These are phyloP conservation scores for Vitis hybrid DNA, from an alignment of 177 flowering plant genomes.

Conservation along the genomic window DNA sequence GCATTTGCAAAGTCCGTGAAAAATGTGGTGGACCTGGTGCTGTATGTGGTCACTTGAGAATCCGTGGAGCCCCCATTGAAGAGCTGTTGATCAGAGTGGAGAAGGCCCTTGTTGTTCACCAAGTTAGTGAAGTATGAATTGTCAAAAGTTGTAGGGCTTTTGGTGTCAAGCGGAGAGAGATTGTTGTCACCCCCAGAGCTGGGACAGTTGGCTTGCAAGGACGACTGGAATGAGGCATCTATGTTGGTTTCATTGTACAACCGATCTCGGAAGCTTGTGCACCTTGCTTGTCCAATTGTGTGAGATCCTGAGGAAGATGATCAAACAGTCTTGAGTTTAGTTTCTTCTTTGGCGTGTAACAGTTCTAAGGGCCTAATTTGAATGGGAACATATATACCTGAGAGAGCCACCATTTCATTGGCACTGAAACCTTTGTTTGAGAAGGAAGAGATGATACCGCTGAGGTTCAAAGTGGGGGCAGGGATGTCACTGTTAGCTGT, in stretches of 20 bases:
- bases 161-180: conserved; percentile 21
- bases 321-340: too few relatives aligned
- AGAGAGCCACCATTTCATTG: conserved; percentile 40
- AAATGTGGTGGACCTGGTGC: background rate
- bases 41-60: conserved; percentile 15
- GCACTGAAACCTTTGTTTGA: conserved; percentile 29
- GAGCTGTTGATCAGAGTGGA: conserved; percentile 41
- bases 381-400: conserved; percentile 20
- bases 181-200: conserved; percentile 26
- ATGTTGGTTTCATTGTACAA: conserved; percentile 41
- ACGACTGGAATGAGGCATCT: conserved; percentile 22
- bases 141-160: conserved; percentile 18
- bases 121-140: conserved; percentile 25
- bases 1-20: conserved; percentile 23
- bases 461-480: conserved; percentile 17
- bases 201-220: conserved; percentile 24
- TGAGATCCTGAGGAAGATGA: conserved; percentile 25
- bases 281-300: conserved; percentile 43
- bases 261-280: conserved; percentile 25
- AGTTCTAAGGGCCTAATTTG: too few relatives aligned
- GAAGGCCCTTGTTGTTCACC: conserved; percentile 20
- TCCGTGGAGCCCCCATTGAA: conserved; percentile 28
- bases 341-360: too few relatives aligned
- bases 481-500: conserved; percentile 26
- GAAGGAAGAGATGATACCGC: conserved; percentile 26